Base-by-base conservation (phyloP, 1,139 yeast genomes). In the Geotrichum histeridarum region DNA sequence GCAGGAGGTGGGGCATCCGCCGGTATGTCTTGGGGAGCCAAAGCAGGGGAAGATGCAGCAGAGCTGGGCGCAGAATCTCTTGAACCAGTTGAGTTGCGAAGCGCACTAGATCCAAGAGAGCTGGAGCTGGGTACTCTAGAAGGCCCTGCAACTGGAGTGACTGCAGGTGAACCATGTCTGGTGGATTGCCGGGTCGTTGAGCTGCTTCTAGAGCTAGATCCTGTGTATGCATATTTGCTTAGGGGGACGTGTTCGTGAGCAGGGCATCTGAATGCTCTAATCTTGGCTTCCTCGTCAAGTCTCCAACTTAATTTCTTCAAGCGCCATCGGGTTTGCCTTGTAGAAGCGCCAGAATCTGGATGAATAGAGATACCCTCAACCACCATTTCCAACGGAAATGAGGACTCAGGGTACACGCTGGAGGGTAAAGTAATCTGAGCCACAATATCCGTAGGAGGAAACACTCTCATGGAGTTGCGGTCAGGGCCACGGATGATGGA, bases 371-470 rank as follows among this genome's bases (percentile, higher is more conserved):
- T 79, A 57, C 95, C 93, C 61, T 90, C 95, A 62, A 94, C 71
- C 60, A 83, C 81, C 64, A 93, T 73, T 64, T 90, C 97, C 33
- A 93, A 77, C 0, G 94, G 86, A 65, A 93, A 88, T 0, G 84
- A 77, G 0, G 96, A 86, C 64, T 87, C 85, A 9, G 99, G 99
- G 67, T 87, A 87, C 18, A 88, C 79, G 14, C 89, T 95, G 59
- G 87, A 86, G 1, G 99, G 99, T 48, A 93, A 73, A 4, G 85
- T 85, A 3, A 95, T 91, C 42, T 85, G 81, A 2, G 96, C 95
- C 2, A 88, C 84, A 41, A 93, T 84, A 50, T 86, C 88, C 0
- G 98, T 93, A 2, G 99, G 98, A 0, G 99, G 99, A 69, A 93
- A 93, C 1, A 94, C 89, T 57, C 99, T 77, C 42, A 89, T 73